Evolutionary conservation across 139 green algal genomes (phyloP).

Genomic region (Asterochloris sp.): DNA sequence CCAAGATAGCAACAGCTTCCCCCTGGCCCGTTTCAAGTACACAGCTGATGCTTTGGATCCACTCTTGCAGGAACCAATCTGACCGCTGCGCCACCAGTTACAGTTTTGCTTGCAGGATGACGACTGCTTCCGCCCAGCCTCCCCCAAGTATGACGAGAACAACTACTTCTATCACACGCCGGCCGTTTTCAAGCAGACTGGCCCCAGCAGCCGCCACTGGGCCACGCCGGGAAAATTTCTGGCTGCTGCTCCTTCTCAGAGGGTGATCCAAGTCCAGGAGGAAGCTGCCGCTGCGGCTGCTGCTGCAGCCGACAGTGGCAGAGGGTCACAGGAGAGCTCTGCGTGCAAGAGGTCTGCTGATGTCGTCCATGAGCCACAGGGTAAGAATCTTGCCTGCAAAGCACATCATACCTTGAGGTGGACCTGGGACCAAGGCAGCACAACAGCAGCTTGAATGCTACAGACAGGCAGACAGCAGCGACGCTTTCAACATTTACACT

Average conservation of each 20-base stretch:
- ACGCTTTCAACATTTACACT: too few species aligned
- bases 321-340: too few species aligned
- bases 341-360: too few species aligned
- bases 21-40: neutral
- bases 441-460: too few species aligned
- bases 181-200: slow-evolving; percentile 2
- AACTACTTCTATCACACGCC: slow-evolving; percentile 63
- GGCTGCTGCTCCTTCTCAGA: neutral
- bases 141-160: slow-evolving; percentile 94
- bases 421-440: too few species aligned
- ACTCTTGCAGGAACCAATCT: neutral
- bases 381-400: too few species aligned
- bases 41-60: too few species aligned
- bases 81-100: neutral
- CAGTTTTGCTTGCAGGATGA: slow-evolving; percentile 21
- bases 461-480: too few species aligned
- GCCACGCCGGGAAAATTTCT: slow-evolving; percentile 8
- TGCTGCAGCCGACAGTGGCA: neutral
- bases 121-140: slow-evolving; percentile 56
- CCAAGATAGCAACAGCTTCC: too few species aligned
- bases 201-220: slow-evolving; percentile 1
- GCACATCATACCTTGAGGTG: too few species aligned
- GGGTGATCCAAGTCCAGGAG: neutral
- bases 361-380: too few species aligned
- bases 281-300: slow-evolving; percentile 1